Base-by-base conservation (phyloP, 2,329 filamentous ascomycete species). In the Trichoderma hamatum region DNA sequence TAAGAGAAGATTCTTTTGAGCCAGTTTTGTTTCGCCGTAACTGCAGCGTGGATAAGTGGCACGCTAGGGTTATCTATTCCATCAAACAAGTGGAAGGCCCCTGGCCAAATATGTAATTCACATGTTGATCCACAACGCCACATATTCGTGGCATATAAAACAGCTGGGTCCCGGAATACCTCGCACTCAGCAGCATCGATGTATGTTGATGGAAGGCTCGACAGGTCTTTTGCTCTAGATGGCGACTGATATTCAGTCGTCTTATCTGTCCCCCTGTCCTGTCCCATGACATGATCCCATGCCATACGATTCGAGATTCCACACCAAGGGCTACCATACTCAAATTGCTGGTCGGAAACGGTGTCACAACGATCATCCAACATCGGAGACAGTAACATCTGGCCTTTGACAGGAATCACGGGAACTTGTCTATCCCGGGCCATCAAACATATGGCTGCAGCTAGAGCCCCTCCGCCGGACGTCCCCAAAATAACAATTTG, bases 381-480 rank as follows among this genome's bases (percentile, higher is more conserved):
- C 65, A 74, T 71, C n/a, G 73, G 72, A 3, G 72, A 72, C 5
- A 71, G n/a, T 14, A 74, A 62, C 71, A 74, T 73, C 70, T 75
- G 73, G 3, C 70, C 73, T 36, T 67, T 70, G 36, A 73, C 63
- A 14, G 70, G 69, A 19, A 65, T 51, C 3, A 56, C 59, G 2
- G 70, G 71, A 21, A 54, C 24, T 26, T 61, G 70, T 30, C 56
- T 70, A 36, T 74, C 73, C 13, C 72, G 68, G 6, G 73, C 72
- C 71, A 73, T 71, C 39, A 72, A 54, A 52, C 70, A 71, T 5
- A 24, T 64, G 61, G 69, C 73, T 46, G 73, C 70, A 70, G 74
- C 63, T n/a, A 75, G 69, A 46, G 72, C 72, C 61, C 67, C 72
- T n/a, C 72, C 72, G 3, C 70, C 71, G 2, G 72, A 74, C 19